Percentiles rank a stretch among this genome's conserved stretches.
Conservation (phyloP, 257 asterid species). For the Solanum dulcamara region DNA sequence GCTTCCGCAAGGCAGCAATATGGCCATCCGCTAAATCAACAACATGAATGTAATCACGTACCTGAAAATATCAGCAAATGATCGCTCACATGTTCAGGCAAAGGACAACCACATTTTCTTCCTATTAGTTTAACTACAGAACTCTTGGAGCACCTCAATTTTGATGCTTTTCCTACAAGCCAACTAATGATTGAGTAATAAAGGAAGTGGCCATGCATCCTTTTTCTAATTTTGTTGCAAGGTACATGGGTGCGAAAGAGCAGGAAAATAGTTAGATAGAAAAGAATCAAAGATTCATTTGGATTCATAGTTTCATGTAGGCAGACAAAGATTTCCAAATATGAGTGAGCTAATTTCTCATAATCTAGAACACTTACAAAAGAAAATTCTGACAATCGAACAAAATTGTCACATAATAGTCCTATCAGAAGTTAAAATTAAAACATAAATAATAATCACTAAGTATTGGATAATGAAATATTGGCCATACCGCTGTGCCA, state of each 20-base stretch:
- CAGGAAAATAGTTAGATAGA: background rate
- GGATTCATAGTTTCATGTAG: background rate
- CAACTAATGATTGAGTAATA: background rate
- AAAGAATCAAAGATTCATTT: background rate
- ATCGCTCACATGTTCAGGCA: background rate
- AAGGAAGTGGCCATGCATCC: background rate
- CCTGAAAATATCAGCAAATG: background rate
- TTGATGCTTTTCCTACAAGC: background rate
- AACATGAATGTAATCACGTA: conserved; percentile 3
- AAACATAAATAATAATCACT: background rate
- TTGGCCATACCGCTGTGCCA: background rate
- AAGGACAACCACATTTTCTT: background rate
- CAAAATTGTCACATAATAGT: background rate
- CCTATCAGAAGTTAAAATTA: background rate
- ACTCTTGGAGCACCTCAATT: background rate
- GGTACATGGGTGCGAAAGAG: background rate
- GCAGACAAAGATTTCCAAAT: background rate
- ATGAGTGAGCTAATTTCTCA: background rate
- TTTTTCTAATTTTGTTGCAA: background rate
- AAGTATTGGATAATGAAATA: background rate
- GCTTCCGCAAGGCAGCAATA: background rate
- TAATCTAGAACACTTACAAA: background rate
- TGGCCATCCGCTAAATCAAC: conserved; percentile 3
- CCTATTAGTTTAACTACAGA: background rate
- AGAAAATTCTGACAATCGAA: background rate